Evolutionary conservation across 768 basidiomycete genomes (phyloP).

Genomic region (Russula earlei): DNA sequence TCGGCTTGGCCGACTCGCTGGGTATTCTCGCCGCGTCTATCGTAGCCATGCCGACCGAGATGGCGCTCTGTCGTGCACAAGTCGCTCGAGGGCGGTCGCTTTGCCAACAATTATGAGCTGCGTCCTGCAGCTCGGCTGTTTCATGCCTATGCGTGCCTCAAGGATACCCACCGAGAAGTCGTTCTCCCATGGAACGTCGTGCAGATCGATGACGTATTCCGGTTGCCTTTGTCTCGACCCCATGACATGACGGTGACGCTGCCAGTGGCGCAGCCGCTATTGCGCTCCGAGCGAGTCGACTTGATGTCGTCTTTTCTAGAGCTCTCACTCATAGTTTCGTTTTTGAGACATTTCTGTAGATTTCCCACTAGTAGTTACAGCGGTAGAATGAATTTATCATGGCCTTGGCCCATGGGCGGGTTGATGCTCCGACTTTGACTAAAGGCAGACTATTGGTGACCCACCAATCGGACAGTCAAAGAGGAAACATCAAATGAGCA

Average conservation of each 20-base stretch:
- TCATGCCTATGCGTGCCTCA: not conserved
- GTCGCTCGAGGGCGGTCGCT: slow-evolving; percentile 57
- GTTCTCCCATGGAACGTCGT: not conserved
- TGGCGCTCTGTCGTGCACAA: slow-evolving; percentile 68
- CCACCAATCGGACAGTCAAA: too few species aligned
- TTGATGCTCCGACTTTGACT: too few species aligned
- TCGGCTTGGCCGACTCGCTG: slow-evolving; percentile 76
- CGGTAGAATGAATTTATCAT: too few species aligned
- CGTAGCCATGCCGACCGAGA: slow-evolving; percentile 63
- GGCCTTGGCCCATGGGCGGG: too few species aligned
- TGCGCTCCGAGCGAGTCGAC: not conserved
- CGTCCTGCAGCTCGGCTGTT: not conserved
- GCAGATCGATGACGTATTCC: not conserved
- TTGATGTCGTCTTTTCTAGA: not conserved
- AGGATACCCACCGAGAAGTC: not conserved
- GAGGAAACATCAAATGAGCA: too few species aligned
- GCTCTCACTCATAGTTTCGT: not conserved
- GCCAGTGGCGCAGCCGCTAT: not conserved
- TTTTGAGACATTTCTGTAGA: too few species aligned
- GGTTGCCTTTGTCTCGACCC: not conserved
- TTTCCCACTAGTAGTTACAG: too few species aligned
- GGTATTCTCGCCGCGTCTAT: slow-evolving; percentile 58
- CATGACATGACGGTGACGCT: not conserved
- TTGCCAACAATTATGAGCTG: slow-evolving; percentile 50
- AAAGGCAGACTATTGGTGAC: too few species aligned